These are phyloP conservation scores for Triticum aestivum DNA, from an alignment of 176 grass and related monocot genomes.

Conservation along the genomic window DNA sequence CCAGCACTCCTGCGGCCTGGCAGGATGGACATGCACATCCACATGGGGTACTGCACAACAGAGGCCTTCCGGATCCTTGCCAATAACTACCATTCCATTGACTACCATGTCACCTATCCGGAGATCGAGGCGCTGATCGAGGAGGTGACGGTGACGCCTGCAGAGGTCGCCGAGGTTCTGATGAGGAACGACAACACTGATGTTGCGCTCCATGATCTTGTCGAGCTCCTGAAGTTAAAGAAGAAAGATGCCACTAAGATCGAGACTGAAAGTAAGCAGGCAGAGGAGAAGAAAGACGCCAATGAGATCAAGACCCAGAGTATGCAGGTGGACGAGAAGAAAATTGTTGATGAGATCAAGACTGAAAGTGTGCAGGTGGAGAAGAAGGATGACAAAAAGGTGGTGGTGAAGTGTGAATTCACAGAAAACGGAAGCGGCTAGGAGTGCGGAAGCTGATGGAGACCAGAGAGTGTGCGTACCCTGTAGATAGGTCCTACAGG, in stretches of 20 bases:
- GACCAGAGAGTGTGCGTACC: neutral
- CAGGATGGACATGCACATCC: constrained; percentile 91
- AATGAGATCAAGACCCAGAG: neutral
- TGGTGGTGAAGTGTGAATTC: neutral
- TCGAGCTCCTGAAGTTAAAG: constrained; percentile 52
- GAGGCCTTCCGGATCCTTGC: constrained; percentile 62
- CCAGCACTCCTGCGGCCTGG: constrained; percentile 73
- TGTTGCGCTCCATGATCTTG: constrained; percentile 40
- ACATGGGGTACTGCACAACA: constrained; percentile 81
- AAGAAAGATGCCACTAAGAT: constrained; percentile 30
- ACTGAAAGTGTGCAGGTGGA: constrained; percentile 8
- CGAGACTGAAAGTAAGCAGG: constrained; percentile 8
- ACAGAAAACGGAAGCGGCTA: neutral
- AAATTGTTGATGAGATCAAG: constrained; percentile 3
- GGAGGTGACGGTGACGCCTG: constrained; percentile 59
- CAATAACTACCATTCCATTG: constrained; percentile 63
- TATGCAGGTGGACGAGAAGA: constrained; percentile 11
- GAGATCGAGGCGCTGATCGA: constrained; percentile 51
- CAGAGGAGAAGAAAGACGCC: constrained; percentile 16
- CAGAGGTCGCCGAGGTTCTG: constrained; percentile 67
- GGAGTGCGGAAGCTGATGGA: neutral
- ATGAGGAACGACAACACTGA: constrained; percentile 59
- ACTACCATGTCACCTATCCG: constrained; percentile 44
- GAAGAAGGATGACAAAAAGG: constrained; percentile 26
- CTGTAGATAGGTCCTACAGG: neutral